phyloP scores from a whole-genome alignment of 2,329 filamentous ascomycete genomes.

The Sarocladium strictum region DNA sequence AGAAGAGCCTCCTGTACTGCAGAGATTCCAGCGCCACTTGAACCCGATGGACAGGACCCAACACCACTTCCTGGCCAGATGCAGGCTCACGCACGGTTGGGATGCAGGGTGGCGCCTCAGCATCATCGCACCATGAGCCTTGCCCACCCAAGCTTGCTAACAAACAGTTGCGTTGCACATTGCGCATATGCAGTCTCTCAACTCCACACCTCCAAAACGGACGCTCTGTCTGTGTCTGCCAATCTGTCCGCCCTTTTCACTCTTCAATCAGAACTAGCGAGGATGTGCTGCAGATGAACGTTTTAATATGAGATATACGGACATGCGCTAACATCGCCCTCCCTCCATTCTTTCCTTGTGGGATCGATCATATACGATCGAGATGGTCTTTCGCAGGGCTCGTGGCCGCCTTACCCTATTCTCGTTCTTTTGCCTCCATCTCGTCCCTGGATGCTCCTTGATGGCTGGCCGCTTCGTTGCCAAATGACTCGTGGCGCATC shows the following conservation, averaged over 20 bases:
- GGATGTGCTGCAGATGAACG: not conserved
- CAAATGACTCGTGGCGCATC: too few relatives aligned
- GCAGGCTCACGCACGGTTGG: not conserved
- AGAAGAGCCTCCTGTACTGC: not conserved
- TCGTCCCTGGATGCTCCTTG: not conserved
- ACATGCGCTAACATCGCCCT: not conserved
- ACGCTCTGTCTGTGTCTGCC: not conserved
- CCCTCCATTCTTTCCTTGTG: not conserved
- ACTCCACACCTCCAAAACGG: not conserved
- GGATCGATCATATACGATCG: slow-evolving; percentile 8
- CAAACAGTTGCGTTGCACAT: not conserved
- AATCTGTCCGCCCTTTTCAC: not conserved
- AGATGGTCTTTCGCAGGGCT: not conserved
- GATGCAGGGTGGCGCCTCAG: not conserved
- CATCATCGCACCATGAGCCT: not conserved
- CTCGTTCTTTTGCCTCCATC: not conserved
- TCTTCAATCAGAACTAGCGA: not conserved
- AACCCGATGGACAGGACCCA: not conserved
- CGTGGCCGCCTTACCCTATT: not conserved
- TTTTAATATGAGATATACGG: not conserved
- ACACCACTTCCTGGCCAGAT: not conserved
- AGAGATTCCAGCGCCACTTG: not conserved
- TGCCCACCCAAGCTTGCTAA: not conserved
- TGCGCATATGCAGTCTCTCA: not conserved
- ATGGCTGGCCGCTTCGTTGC: not conserved